Evolutionary conservation across 768 basidiomycete genomes (phyloP).

Genomic region (Mycena metata): DNA sequence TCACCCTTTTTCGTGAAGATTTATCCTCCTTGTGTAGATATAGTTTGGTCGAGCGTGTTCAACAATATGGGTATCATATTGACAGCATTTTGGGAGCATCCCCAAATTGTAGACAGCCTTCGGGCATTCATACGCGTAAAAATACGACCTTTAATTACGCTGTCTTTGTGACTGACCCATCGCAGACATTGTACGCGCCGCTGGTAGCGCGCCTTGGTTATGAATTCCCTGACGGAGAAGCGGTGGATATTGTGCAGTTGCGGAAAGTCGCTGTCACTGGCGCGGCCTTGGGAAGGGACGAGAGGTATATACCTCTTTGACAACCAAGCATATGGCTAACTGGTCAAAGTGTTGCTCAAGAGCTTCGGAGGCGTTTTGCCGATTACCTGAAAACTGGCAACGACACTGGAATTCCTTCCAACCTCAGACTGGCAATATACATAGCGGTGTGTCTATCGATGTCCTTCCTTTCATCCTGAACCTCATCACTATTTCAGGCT

Average conservation of each 20-base stretch:
- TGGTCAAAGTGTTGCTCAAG: not conserved
- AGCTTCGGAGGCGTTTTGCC: constrained; percentile 67
- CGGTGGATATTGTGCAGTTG: constrained; percentile 75
- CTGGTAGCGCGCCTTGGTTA: constrained; percentile 85
- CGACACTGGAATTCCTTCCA: constrained; percentile 80
- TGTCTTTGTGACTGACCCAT: not conserved
- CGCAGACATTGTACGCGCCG: constrained; percentile 76
- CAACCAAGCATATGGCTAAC: not conserved
- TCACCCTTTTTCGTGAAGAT: not conserved
- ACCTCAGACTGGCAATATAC: constrained; percentile 73
- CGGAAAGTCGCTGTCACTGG: constrained; percentile 79
- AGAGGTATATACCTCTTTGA: not conserved
- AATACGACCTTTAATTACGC: not conserved
- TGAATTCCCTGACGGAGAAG: constrained; percentile 75
- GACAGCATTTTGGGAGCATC: constrained; percentile 88
- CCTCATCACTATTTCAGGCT: constrained; percentile 55
- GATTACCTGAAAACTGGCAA: constrained; percentile 79
- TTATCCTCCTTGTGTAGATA: constrained; percentile 57
- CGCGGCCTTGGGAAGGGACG: constrained; percentile 51
- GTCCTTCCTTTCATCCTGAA: no score
- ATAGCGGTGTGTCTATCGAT: constrained; percentile 55
- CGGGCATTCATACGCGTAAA: constrained; percentile 71
- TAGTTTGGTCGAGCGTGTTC: constrained; percentile 84
- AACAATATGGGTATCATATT: constrained; percentile 67
- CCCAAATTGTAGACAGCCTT: constrained; percentile 63